Conservation (phyloP, 2,329 filamentous ascomycete genomes). For the Ophiosphaerella narmari region DNA sequence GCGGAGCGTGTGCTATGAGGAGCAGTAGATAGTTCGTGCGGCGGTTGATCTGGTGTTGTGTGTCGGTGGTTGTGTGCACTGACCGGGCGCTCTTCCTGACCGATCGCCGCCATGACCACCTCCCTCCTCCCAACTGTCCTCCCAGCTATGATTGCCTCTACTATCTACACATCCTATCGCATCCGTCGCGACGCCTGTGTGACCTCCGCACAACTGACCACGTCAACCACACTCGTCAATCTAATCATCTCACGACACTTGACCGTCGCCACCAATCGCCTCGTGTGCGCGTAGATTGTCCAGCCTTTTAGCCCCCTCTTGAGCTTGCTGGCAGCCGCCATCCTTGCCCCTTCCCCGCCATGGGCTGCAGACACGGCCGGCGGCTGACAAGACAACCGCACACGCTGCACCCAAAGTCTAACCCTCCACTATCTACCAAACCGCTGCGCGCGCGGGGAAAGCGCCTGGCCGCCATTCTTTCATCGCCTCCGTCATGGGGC, state of each 20-base stretch:
- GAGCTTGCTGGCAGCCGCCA: conserved; percentile 10
- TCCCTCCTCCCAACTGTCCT: too few relatives aligned
- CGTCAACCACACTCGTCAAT: conserved; percentile 15
- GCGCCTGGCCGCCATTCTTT: conserved; percentile 1
- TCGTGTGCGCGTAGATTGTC: conserved; percentile 6
- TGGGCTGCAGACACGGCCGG: conserved; percentile 12
- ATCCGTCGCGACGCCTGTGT: conserved; percentile 1
- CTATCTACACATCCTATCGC: too few relatives aligned
- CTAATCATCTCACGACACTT: conserved; percentile 11
- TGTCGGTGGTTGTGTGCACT: conserved; percentile 9
- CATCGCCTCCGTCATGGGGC: conserved; percentile 9
- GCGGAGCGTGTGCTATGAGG: too few relatives aligned
- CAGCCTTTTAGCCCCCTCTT: conserved; percentile 11
- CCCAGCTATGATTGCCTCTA: too few relatives aligned
- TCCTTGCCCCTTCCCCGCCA: conserved; percentile 22
- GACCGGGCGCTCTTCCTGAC: conserved; percentile 6
- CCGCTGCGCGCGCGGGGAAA: conserved; percentile 2
- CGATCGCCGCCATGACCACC: neutral
- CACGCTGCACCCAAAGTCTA: too few relatives aligned
- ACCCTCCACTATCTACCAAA: neutral
- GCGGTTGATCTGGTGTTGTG: too few relatives aligned
- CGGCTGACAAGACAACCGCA: conserved; percentile 8
- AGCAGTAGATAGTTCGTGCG: too few relatives aligned
- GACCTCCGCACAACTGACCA: conserved; percentile 15
- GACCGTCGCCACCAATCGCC: conserved; percentile 12